These are phyloP conservation scores for Chlorella vulgaris DNA, from an alignment of 139 green algal genomes.

Conservation along the genomic window DNA sequence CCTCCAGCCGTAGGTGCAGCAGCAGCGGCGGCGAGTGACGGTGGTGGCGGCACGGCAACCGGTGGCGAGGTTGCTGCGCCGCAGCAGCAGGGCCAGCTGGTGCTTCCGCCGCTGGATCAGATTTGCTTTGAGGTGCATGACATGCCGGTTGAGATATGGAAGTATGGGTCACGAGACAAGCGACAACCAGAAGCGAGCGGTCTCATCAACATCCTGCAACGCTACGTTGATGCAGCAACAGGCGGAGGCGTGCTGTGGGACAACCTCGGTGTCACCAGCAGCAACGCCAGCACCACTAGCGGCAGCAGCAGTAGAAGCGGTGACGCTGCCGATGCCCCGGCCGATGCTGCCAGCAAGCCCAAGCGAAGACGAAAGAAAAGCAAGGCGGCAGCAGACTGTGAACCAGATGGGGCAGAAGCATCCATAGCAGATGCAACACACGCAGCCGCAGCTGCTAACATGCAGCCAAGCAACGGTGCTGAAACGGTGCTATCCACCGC, in stretches of 20 bases:
- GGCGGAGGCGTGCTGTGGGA: neutral
- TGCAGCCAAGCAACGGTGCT: no score
- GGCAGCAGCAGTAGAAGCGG: no score
- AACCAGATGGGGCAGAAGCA: neutral
- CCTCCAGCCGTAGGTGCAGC: neutral
- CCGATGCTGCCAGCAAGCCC: no score
- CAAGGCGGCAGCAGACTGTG: neutral
- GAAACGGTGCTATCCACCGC: no score
- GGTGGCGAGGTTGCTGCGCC: no score
- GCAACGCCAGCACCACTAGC: neutral
- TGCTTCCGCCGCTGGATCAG: neutral
- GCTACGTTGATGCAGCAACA: neutral
- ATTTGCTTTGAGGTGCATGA: conserved; percentile 49
- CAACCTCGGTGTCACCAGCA: neutral
- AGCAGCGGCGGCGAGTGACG: no score
- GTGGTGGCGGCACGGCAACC: no score
- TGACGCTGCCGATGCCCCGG: no score
- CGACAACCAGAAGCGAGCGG: conserved; percentile 10
- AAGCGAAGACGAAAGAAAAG: neutral
- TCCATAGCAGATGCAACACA: neutral
- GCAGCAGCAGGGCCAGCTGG: no score
- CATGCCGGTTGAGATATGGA: conserved; percentile 54
- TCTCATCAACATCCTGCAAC: conserved; percentile 39
- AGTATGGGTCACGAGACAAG: conserved; percentile 32
- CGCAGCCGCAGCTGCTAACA: neutral